Evolutionary conservation across 352 stramenopile species (phyloP), one percentile per base, ranked within the genome.

Genomic region (Pythium sukuiense): DNA sequence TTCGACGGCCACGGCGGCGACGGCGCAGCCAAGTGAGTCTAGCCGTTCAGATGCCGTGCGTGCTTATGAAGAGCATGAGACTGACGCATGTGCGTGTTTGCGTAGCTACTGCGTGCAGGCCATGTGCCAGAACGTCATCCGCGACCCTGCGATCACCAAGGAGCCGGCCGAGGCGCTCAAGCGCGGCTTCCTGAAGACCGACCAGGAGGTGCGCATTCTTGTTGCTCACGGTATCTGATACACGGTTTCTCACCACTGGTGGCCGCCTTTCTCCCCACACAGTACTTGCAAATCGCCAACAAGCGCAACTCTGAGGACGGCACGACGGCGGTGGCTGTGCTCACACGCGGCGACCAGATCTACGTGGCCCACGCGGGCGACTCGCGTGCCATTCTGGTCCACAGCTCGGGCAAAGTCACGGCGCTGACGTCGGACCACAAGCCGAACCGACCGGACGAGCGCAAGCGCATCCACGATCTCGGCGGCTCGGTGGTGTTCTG

Each of bases 1-100:
- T 98, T 98, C 72, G 93, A 98, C 66, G 93, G 93, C 65, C 93
- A 98, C 71, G 93, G 93, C 52, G 93, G 93, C 37, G 82, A 92
- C 52, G 83, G 83, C 20, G 92, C 90, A 29, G 88, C 93, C 64
- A 87, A 98, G 87, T 98, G 75, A 59, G 88, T 74, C 12, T 26
- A n/a, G 26, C 1, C 7, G 35, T 11, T 39, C 1, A 41, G 18
- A 37, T 59, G n/a, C 37, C 20, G 20, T 24, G 20, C n/a, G 54
- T 60, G 14, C 30, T 6, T 11, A 52, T 16, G 2, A 52, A 24
- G n/a, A 50, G 32, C 4, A 27, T 37, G 33, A 35, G 20, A 46
- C 18, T 65, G 20, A 29, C 37, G 50, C 24, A 41, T 54, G 24
- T 53, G 12, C 24, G 62, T 27, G 59, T 41, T 24, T 20, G 20